Percentiles rank a stretch among this genome's conserved stretches.
These are phyloP conservation scores for Aspergillus jensenii DNA, from an alignment of 2,329 filamentous ascomycete species.

Conservation along the genomic window DNA sequence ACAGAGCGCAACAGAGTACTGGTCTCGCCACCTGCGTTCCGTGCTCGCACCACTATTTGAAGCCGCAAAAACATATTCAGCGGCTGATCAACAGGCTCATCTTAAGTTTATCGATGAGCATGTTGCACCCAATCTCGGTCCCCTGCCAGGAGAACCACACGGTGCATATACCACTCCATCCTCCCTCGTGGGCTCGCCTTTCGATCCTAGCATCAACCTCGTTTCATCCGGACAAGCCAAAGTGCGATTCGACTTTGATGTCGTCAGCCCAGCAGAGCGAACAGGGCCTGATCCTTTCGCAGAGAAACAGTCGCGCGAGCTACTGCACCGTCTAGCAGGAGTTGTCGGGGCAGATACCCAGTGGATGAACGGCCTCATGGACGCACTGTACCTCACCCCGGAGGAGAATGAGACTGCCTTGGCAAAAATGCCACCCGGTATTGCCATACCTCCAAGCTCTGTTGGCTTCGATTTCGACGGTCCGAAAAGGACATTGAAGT, in stretches of 20 bases:
- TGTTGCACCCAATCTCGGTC: slow-evolving; percentile 6
- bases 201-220: slow-evolving; percentile 9
- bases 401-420: not conserved
- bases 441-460: not conserved
- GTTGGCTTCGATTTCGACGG: not conserved
- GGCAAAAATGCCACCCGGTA: not conserved
- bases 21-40: slow-evolving; percentile 2
- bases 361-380: slow-evolving; percentile 5
- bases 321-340: not conserved
- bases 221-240: slow-evolving; percentile 3
- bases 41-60: slow-evolving; percentile 4
- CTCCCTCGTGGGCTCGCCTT: slow-evolving; percentile 8
- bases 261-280: not conserved
- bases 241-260: slow-evolving; percentile 6
- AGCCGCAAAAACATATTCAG: not conserved
- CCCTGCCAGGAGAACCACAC: slow-evolving; percentile 6
- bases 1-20: slow-evolving; percentile 8
- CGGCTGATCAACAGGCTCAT: not conserved
- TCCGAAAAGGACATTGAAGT: not conserved
- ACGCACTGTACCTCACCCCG: slow-evolving; percentile 4
- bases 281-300: not conserved
- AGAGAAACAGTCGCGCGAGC: not conserved
- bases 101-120: slow-evolving; percentile 2
- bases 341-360: not conserved
- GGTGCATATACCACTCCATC: slow-evolving; percentile 2